Percentiles rank a stretch among this genome's conserved stretches.
Evolutionary conservation across 768 basidiomycete genomes (phyloP).

Genomic region (Suillus luteus): DNA sequence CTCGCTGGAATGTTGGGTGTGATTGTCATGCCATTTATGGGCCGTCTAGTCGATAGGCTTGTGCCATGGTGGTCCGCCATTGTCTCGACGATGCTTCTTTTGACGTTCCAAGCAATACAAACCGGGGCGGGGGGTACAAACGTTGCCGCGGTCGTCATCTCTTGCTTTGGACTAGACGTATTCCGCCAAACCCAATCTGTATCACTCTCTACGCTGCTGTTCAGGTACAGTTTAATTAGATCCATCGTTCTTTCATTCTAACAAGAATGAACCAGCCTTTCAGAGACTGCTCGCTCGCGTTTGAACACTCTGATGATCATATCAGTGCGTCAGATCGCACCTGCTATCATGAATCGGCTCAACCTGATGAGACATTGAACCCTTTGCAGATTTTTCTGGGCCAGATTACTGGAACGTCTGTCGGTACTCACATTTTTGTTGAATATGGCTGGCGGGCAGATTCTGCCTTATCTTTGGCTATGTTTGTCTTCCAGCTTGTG

Average conservation of each 20-base stretch:
- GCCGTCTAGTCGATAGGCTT: slow-evolving; percentile 31
- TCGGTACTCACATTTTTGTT: slow-evolving; percentile 41
- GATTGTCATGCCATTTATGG: slow-evolving; percentile 25
- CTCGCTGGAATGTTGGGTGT: slow-evolving; percentile 47
- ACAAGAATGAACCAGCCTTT: slow-evolving; percentile 20
- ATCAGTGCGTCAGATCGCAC: slow-evolving; percentile 18
- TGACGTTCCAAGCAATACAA: slow-evolving; percentile 35
- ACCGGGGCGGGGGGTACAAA: slow-evolving; percentile 39
- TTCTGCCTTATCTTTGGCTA: slow-evolving; percentile 30
- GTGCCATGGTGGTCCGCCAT: slow-evolving; percentile 47
- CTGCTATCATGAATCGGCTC: neutral
- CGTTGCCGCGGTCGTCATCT: slow-evolving; percentile 41
- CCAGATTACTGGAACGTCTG: slow-evolving; percentile 45
- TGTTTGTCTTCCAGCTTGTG: slow-evolving; percentile 7
- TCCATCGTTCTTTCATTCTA: neutral
- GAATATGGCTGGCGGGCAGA: slow-evolving; percentile 39
- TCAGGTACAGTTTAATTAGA: neutral
- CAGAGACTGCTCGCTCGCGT: slow-evolving; percentile 26
- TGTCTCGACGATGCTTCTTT: slow-evolving; percentile 32
- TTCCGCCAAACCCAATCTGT: slow-evolving; percentile 3
- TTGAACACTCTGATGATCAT: slow-evolving; percentile 29
- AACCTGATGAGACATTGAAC: neutral
- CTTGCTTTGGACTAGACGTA: slow-evolving; percentile 43
- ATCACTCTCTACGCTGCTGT: neutral
- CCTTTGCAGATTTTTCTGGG: slow-evolving; percentile 30